These are phyloP conservation scores for Recurvomyces mirabilis DNA, from an alignment of 495 filamentous ascomycete species.

Conservation along the genomic window DNA sequence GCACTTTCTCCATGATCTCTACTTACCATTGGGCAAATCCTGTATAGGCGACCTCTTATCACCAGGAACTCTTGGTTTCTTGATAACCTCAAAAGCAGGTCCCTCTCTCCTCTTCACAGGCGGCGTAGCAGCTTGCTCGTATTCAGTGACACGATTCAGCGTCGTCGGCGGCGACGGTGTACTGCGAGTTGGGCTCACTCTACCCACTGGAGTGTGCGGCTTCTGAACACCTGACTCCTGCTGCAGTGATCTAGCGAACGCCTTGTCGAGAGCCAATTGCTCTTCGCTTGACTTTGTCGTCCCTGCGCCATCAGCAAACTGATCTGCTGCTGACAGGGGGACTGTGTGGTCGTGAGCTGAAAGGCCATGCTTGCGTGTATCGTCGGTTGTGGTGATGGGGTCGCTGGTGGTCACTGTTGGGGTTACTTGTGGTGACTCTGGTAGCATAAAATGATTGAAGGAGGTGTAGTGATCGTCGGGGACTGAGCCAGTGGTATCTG, in stretches of 20 bases:
- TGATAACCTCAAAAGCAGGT: constrained; percentile 52
- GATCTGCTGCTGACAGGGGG: constrained; percentile 20
- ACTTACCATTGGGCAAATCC: constrained; percentile 71
- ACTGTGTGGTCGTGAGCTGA: constrained; percentile 28
- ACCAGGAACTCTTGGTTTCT: constrained; percentile 40
- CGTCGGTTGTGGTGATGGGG: constrained; percentile 32
- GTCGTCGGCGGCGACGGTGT: constrained; percentile 37
- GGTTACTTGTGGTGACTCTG: constrained; percentile 56
- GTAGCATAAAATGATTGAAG: constrained; percentile 71
- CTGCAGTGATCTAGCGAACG: constrained; percentile 11
- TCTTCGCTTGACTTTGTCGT: not conserved
- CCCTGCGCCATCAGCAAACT: constrained; percentile 7
- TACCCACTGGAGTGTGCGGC: constrained; percentile 7
- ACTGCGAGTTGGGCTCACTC: constrained; percentile 27
- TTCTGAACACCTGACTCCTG: not conserved
- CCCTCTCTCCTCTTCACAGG: constrained; percentile 37
- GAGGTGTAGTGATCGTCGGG: constrained; percentile 30
- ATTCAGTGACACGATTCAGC: constrained; percentile 57
- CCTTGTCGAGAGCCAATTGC: constrained; percentile 19
- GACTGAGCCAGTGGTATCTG: constrained; percentile 56
- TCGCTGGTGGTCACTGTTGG: constrained; percentile 40
- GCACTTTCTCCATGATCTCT: constrained; percentile 21
- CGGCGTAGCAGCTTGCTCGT: constrained; percentile 49
- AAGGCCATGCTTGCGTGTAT: constrained; percentile 66
- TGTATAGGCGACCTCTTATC: constrained; percentile 37